Evolutionary conservation across 2,329 filamentous ascomycete genomes (phyloP), one percentile per base, ranked within the genome.

Genomic region (Dothideomycetes sp.): DNA sequence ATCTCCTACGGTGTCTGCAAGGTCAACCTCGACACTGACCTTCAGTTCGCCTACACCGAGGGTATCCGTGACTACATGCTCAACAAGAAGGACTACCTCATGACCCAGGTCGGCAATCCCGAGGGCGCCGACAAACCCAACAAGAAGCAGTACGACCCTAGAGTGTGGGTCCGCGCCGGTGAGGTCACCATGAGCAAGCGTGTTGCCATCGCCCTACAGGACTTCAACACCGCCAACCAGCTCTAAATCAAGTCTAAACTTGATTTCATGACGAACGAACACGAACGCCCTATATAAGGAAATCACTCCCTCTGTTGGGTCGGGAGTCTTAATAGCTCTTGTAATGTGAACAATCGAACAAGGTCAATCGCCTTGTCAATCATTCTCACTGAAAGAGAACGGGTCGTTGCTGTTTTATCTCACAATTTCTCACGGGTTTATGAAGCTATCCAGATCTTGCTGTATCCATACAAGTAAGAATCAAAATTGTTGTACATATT

Each of bases 21-120:
- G 82, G 91, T 98, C 70, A 98, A 98, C 74, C 74, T 98, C 57
- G 91, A 98, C 70, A 98, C 91, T 36, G 91, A 98, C 63, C 77
- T 96, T 69, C 89, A 96, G 74, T 94, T 80, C 67, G 88, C 89
- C 45, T 98, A 96, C 76, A 76, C 91, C 53, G 70, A 70, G 48
- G 91, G 91, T 69, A 83, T 96, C 71, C 84, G 91, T 50, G 89
- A 98, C 71, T 98, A 87, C 74, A 75, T 96, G 62, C 67, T 86
- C 59, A 83, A 78, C 64, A 95, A 95, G 78, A 88, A 94, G 71
- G 89, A 94, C 57, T 98, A 96, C 74, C 70, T 98, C 54, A 69
- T 76, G 70, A 78, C 74, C 46, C 76, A 85, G 59, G 82, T 98
- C 53, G 91, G 91, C 58, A 98, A 96, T 77, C 89, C 89, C 51